phyloP scores from a whole-genome alignment of 768 basidiomycete species.

The Hygrophorus russula region DNA sequence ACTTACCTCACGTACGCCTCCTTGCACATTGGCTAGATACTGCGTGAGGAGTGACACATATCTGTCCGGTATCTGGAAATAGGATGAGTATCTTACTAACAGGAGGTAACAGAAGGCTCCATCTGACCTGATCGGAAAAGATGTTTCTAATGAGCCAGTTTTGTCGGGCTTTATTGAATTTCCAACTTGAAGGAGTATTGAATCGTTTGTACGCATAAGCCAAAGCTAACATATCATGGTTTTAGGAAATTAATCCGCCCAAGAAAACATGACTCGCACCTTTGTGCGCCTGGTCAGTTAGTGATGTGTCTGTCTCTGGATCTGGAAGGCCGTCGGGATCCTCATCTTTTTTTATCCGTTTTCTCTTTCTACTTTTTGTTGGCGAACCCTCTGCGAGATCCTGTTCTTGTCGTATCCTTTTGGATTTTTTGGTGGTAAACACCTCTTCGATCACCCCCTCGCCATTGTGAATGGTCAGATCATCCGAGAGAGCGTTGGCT shows the following conservation, averaged over 20 bases:
- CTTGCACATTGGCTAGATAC: conserved; percentile 38
- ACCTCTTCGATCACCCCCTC: too few relatives aligned
- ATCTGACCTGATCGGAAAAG: conserved; percentile 34
- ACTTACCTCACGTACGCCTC: conserved; percentile 31
- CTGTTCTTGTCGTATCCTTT: background rate
- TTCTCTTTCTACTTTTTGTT: background rate
- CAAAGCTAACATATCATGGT: conserved; percentile 22
- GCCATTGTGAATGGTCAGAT: too few relatives aligned
- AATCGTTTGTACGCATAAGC: conserved; percentile 47
- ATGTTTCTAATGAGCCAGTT: conserved; percentile 65
- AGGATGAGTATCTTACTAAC: background rate
- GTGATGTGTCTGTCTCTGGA: conserved; percentile 26
- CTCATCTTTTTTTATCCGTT: conserved; percentile 20
- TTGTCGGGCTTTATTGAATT: conserved; percentile 65
- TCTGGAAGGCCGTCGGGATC: conserved; percentile 34
- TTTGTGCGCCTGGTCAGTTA: conserved; percentile 29
- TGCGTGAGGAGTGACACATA: conserved; percentile 31
- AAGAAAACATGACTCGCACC: conserved; percentile 17
- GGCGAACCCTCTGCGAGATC: background rate
- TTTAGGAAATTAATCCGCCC: background rate
- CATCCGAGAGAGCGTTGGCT: too few relatives aligned
- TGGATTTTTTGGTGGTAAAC: background rate
- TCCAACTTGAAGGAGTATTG: conserved; percentile 42
- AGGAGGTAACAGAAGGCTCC: background rate
- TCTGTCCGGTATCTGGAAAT: conserved; percentile 37